These are phyloP conservation scores for Chloranthus sessilifolius DNA, from an alignment of 164 flowering plant species.

Conservation along the genomic window DNA sequence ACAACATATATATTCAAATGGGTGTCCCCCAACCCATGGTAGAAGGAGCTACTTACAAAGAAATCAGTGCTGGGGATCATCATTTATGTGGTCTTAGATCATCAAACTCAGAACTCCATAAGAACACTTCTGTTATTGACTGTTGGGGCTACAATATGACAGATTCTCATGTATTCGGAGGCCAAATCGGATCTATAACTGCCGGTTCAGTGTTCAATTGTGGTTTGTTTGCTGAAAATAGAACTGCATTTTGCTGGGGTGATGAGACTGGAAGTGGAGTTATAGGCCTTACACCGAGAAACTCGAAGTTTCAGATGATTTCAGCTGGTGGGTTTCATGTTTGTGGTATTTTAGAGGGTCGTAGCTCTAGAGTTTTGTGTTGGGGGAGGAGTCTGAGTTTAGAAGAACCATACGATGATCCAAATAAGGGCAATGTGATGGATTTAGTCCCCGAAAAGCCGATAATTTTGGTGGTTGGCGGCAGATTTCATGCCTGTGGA, in stretches of 20 bases:
- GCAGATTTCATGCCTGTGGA: conserved; percentile 91
- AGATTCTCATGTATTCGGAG: conserved; percentile 49
- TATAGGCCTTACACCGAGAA: conserved; percentile 47
- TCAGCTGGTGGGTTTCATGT: conserved; percentile 96
- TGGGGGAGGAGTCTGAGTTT: conserved; percentile 81
- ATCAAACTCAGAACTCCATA: conserved; percentile 27
- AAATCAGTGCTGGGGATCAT: conserved; percentile 91
- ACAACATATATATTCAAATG: conserved; percentile 59
- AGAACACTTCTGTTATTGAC: conserved; percentile 60
- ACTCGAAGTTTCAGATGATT: conserved; percentile 49
- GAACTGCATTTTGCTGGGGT: conserved; percentile 86
- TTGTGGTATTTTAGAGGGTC: conserved; percentile 69
- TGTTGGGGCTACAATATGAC: conserved; percentile 99
- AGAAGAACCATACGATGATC: conserved; percentile 35
- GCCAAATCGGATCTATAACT: conserved; percentile 61
- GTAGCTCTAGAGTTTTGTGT: conserved; percentile 50
- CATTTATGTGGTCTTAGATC: conserved; percentile 81
- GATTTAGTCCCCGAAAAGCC: conserved; percentile 55
- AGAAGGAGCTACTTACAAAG: conserved; percentile 49
- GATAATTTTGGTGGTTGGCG: conserved; percentile 72
- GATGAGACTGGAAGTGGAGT: conserved; percentile 73
- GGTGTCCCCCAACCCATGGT: conserved; percentile 81
- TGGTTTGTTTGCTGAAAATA: conserved; percentile 65
- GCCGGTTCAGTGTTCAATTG: conserved; percentile 92
- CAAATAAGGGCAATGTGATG: conserved; percentile 31